Conservation (phyloP, 2,329 filamentous ascomycete species). For the Epichloe sp. region DNA sequence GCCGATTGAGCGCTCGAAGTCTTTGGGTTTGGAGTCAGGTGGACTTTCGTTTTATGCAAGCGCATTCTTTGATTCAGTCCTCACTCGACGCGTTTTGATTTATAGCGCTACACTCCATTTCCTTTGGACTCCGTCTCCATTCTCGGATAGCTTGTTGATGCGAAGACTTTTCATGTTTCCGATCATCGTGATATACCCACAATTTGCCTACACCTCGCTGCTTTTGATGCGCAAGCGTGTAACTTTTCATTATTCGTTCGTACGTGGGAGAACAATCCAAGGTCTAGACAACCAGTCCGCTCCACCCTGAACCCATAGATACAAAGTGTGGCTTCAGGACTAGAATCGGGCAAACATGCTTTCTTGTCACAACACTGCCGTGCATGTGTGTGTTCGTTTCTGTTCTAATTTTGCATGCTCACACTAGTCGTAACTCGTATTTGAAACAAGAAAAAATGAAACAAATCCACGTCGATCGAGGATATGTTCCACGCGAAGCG, state of each 20-base stretch:
- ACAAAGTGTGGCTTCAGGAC: conserved; percentile 44
- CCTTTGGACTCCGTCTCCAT: not conserved
- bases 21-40: not conserved
- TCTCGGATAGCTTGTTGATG: no score
- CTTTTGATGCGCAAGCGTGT: conserved; percentile 44
- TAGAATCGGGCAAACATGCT: conserved; percentile 48
- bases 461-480: not conserved
- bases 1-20: not conserved
- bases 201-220: conserved; percentile 49
- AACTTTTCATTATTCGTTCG: conserved; percentile 44
- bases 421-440: not conserved
- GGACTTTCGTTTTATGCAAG: not conserved
- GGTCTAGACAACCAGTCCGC: conserved; percentile 56
- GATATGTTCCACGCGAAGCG: not conserved
- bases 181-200: conserved; percentile 26
- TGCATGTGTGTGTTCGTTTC: not conserved
- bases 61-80: not conserved
- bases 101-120: not conserved
- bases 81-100: not conserved
- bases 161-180: not conserved
- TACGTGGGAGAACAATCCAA: conserved; percentile 49
- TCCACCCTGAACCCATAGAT: conserved; percentile 51
- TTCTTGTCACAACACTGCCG: not conserved
- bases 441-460: not conserved
- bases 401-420: not conserved